phyloP scores from a whole-genome alignment of 225 moss, liverwort and hornwort genomes.

The Straminergon stramineum region DNA sequence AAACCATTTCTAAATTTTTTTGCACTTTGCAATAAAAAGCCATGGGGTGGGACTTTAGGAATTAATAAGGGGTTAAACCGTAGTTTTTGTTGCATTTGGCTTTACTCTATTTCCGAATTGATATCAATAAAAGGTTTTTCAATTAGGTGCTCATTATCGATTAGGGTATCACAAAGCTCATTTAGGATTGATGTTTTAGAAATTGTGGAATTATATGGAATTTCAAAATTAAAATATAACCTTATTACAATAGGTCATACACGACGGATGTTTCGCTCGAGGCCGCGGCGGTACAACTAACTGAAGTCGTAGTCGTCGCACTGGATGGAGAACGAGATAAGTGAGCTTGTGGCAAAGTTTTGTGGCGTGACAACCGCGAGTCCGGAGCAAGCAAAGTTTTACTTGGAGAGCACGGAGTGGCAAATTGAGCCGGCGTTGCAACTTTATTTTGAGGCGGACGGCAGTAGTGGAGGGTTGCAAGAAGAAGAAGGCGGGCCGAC shows the following conservation, averaged over 20 bases:
- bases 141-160: no score
- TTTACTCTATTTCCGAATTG: not conserved
- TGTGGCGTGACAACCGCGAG: conserved; percentile 54
- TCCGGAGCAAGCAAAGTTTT: conserved; percentile 64
- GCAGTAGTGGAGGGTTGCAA: not conserved
- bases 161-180: not conserved
- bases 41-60: rapidly evolving
- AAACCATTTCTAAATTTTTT: not conserved
- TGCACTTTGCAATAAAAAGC: not conserved
- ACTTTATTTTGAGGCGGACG: conserved; percentile 50
- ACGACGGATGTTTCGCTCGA: not conserved
- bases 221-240: not conserved
- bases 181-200: not conserved
- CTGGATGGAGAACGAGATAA: conserved; percentile 43
- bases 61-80: not conserved
- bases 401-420: conserved; percentile 68
- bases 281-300: not conserved
- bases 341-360: conserved; percentile 59
- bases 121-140: no score
- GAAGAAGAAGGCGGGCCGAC: not conserved
- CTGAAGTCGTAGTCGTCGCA: not conserved
- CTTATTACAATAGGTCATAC: no score
- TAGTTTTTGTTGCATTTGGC: not conserved
- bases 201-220: not conserved
- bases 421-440: conserved; percentile 62